Conservation (phyloP, 2,329 filamentous ascomycete species). For the Hyphodiscus sp. region DNA sequence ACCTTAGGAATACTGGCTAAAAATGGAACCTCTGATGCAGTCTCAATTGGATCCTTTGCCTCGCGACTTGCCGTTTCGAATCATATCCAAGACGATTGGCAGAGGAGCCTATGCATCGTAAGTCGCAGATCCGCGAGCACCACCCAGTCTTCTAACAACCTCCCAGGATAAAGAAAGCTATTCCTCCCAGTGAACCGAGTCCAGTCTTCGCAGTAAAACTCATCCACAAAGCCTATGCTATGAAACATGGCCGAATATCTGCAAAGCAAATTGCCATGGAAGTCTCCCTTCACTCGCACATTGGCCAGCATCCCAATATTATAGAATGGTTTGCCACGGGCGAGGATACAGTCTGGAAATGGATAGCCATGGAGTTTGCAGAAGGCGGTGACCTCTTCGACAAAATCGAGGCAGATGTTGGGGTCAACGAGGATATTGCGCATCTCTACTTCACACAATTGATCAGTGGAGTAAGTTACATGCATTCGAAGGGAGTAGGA, state of each 20-base stretch:
- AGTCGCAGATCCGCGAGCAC: constrained; percentile 25
- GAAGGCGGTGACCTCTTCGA: constrained; percentile 96
- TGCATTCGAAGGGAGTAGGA: constrained; percentile 92
- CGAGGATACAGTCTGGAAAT: constrained; percentile 81
- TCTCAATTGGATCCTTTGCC: constrained; percentile 88
- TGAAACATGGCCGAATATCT: constrained; percentile 80
- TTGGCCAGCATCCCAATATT: constrained; percentile 86
- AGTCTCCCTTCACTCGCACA: constrained; percentile 79
- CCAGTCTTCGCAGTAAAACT: constrained; percentile 97
- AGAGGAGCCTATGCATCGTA: constrained; percentile 97
- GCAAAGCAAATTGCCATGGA: constrained; percentile 89
- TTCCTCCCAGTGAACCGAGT: constrained; percentile 58
- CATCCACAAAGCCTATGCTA: constrained; percentile 94
- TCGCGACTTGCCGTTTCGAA: constrained; percentile 78
- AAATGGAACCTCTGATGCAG: constrained; percentile 44
- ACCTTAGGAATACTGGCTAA: constrained; percentile 16
- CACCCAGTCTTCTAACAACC: constrained; percentile 7
- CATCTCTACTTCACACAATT: constrained; percentile 96
- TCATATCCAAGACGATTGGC: constrained; percentile 94
- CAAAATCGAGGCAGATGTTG: constrained; percentile 97
- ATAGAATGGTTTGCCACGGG: constrained; percentile 88
- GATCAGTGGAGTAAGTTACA: constrained; percentile 82
- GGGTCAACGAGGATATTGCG: constrained; percentile 88
- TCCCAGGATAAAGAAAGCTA: constrained; percentile 69
- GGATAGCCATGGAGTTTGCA: constrained; percentile 97